Base-by-base conservation (phyloP, 306 rosid genomes). In the Luffa acutangula region DNA sequence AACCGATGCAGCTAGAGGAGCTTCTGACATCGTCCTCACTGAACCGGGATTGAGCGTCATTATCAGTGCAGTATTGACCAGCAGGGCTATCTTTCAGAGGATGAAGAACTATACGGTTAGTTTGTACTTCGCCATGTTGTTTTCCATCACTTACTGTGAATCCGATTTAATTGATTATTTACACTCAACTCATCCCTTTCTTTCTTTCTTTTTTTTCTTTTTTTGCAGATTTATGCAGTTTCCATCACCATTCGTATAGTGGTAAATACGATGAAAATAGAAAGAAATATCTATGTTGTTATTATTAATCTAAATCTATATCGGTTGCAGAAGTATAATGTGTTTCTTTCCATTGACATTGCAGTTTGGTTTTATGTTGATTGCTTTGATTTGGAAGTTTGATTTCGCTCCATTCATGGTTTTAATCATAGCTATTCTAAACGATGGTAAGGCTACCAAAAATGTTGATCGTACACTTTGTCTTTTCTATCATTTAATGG, bases 361-460 rank as follows among this genome's bases (percentile, higher is more conserved):
- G 85, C 93, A 95, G 99, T 95, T 95, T 81, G 99, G 99, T 53
- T 95, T 95, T 87, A 48, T 95, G 96, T 88, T 95, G 81, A 95
- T 95, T 79, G 97, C 99, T 36, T 83, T 95, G 90, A 95, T 95
- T 76, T 95, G 99, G 99, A 90, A 57, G 84, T 95, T 91, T 82
- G 99, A 95, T 81, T 95, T 95, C 80, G 93, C 99, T 71, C 99
- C 99, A 49, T 95, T 95, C 90, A 95, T 95, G 99, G 97, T 95
- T 75, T 79, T 95, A 86, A 95, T 95, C 53, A 95, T 95, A 21
- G 99, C 99, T 74, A 89, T 95, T 82, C 90, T 95, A 49, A 95
- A 95, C 80, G 99, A 95, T 48, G 97, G 99, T 95, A 82, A 84
- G 97, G 75, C 39, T 21, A 77, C 57, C 21, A 25, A 46, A 46